Conservation (phyloP, 2,329 filamentous ascomycete species). For the Lasiodiplodia theobromae region DNA sequence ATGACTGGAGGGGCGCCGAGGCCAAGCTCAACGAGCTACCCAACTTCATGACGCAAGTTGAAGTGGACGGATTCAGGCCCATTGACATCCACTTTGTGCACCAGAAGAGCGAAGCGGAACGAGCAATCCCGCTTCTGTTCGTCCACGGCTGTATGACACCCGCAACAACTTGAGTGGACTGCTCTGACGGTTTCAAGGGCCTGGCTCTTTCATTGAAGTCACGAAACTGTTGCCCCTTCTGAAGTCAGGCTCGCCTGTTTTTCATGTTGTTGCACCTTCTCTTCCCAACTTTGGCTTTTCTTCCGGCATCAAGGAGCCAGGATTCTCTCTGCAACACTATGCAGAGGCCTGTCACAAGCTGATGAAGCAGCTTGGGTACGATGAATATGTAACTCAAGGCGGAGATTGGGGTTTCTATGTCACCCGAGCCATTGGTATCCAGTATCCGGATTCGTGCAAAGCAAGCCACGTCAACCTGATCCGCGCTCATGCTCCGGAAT, state of each 20-base stretch:
- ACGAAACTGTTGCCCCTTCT: slow-evolving; percentile 64
- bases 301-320: slow-evolving; percentile 57
- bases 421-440: slow-evolving; percentile 65
- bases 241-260: slow-evolving; percentile 52
- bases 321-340: slow-evolving; percentile 67
- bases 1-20: slow-evolving; percentile 69
- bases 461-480: slow-evolving; percentile 70
- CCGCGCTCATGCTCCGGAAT: slow-evolving; percentile 55
- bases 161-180: neutral
- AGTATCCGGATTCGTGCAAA: slow-evolving; percentile 65
- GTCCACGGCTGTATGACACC: slow-evolving; percentile 64
- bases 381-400: slow-evolving; percentile 62
- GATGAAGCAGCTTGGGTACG: slow-evolving; percentile 72
- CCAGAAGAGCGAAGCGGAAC: slow-evolving; percentile 57
- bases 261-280: slow-evolving; percentile 62
- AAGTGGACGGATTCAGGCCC: slow-evolving; percentile 65
- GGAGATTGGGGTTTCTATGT: slow-evolving; percentile 76
- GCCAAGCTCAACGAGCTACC: slow-evolving; percentile 65
- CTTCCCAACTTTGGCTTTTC: slow-evolving; percentile 66
- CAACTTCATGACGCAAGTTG: slow-evolving; percentile 63
- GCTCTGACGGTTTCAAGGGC: slow-evolving; percentile 52
- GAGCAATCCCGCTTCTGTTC: slow-evolving; percentile 71
- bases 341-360: slow-evolving; percentile 71
- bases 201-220: slow-evolving; percentile 73
- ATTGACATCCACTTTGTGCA: slow-evolving; percentile 72